phyloP scores from a whole-genome alignment of 495 filamentous ascomycete species.

The Aspergillus mulundensis region DNA sequence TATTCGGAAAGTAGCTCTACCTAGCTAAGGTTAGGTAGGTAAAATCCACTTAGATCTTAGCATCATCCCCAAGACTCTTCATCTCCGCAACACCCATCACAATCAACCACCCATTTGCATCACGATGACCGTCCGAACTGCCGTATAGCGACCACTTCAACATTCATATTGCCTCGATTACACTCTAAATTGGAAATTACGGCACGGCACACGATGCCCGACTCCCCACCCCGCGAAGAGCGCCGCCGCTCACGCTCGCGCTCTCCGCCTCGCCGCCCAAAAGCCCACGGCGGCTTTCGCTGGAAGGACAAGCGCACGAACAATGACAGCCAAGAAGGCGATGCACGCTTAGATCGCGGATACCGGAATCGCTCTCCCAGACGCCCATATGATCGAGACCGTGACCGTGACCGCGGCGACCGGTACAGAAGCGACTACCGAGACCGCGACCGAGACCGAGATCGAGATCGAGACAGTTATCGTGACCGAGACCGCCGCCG shows the following conservation, averaged over 20 bases:
- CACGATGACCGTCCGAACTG: neutral
- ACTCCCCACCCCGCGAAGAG: conserved; percentile 5
- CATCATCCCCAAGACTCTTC: neutral
- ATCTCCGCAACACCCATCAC: neutral
- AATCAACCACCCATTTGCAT: neutral
- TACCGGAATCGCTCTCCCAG: conserved; percentile 12
- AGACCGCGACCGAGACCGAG: conserved; percentile 10
- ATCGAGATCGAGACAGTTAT: conserved; percentile 1
- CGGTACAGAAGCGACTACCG: neutral
- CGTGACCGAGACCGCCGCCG: conserved; percentile 16
- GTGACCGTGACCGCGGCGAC: conserved; percentile 4
- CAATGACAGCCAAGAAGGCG: conserved; percentile 1
- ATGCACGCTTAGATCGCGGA: conserved; percentile 4
- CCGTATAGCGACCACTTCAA: neutral
- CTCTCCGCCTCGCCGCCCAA: conserved; percentile 17
- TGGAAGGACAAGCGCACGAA: conserved; percentile 17
- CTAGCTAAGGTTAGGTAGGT: too few species aligned
- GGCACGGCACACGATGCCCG: conserved; percentile 1
- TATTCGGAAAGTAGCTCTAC: too few species aligned
- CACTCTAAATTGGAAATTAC: too few species aligned
- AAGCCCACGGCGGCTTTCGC: conserved; percentile 13
- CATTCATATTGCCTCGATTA: neutral
- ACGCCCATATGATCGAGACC: conserved; percentile 8
- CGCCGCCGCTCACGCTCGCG: conserved; percentile 14
- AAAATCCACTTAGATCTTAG: too few species aligned